These are phyloP conservation scores for Dactylis glomerata DNA, from an alignment of 176 grass and related monocot genomes.

Conservation along the genomic window DNA sequence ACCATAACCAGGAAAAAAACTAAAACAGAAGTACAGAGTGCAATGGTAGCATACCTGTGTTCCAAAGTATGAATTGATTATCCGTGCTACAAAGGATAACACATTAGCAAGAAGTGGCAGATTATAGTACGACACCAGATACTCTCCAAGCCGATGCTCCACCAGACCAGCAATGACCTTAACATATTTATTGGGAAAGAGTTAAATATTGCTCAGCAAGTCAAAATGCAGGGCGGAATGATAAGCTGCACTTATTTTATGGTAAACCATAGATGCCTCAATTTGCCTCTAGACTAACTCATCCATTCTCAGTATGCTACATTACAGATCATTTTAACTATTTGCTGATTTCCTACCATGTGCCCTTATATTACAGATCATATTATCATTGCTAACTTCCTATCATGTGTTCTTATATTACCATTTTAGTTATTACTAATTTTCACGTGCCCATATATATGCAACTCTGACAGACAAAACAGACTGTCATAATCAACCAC, in stretches of 20 bases:
- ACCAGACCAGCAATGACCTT: conserved; percentile 94
- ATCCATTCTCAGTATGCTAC: background rate
- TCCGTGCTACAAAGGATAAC: conserved; percentile 73
- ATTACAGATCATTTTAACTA: background rate
- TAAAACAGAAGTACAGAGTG: background rate
- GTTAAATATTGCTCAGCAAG: background rate
- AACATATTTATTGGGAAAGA: conserved; percentile 27
- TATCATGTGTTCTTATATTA: too few relatives aligned
- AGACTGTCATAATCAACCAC: background rate
- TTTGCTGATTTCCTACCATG: background rate
- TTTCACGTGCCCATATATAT: background rate
- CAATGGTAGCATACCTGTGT: conserved; percentile 65
- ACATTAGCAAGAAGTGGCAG: conserved; percentile 62
- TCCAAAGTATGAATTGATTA: conserved; percentile 97
- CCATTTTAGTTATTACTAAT: background rate
- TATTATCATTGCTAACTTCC: too few relatives aligned
- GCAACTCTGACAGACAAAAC: conserved; percentile 7
- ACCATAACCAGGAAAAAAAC: conserved; percentile 12
- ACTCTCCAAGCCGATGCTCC: conserved; percentile 83
- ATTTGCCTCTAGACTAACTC: background rate
- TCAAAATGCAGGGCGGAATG: background rate
- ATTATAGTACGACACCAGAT: conserved; percentile 73
- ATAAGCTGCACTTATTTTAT: background rate
- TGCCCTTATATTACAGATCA: background rate
- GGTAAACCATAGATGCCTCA: conserved; percentile 14